Evolutionary conservation across 2,329 filamentous ascomycete species (phyloP), one percentile per base, ranked within the genome.

Genomic region (Trichoderma sp.): DNA sequence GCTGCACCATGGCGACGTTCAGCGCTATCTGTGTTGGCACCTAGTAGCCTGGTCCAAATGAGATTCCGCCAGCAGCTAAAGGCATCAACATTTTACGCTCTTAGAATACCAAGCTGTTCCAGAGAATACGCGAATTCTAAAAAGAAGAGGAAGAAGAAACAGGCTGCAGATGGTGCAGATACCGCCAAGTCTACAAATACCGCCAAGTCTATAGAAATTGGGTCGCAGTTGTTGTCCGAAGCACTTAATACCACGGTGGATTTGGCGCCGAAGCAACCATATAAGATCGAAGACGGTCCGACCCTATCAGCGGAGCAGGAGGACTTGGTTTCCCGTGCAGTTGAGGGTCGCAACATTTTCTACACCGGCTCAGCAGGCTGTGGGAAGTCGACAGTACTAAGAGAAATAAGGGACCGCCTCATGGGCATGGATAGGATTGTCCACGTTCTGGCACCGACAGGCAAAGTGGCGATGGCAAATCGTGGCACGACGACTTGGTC

Each of bases 301-400:
- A 3, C 0, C 1, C 50, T 74, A 29, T 74, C 71, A 7, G 4
- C 38, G 2, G 81, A 82, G 67, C 80, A 82, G n/a, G 75, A 79
- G 35, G 31, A 66, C 1, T 50, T 82, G 1, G 33, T 82, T 18
- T 82, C 90, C 1, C 81, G 89, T 0, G 89, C 91, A 31, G 75
- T 85, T 4, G 82, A 82, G 3, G 88, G 90, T 0, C 77, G 79
- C 2, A 92, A 92, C 72, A 88, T 92, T 11, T 93, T 92, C 79
- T 92, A 89, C 78, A 92, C 90, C 0, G 91, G 91, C 9, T 90
- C 89, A 0, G 91, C 91, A 16, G 91, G 91, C 0, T 80, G 77
- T 5, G 81, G 81, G 5, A 82, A 82, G 21, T 82, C 81, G 0
- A 81, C 80, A 2, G 80, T 80, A 1, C 41, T 82, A 1, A 79